Conservation (phyloP, 2,329 filamentous ascomycete genomes). For the Ophiobolus disseminans region DNA sequence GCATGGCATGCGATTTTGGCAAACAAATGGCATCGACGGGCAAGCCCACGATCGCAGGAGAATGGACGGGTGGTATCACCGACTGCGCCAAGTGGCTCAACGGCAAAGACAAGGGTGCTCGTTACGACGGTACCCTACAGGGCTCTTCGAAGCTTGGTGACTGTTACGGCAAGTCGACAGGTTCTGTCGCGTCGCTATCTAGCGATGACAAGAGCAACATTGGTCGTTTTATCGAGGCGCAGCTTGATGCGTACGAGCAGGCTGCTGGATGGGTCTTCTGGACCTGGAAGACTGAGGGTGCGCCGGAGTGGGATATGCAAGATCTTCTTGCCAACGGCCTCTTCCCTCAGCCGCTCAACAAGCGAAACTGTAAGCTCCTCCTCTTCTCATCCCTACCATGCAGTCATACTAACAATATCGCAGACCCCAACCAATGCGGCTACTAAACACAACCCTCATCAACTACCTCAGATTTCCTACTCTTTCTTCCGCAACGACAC, state of each 20-base stretch:
- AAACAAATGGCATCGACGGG: slow-evolving; percentile 54
- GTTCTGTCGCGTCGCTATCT: slow-evolving; percentile 52
- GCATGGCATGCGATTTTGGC: slow-evolving; percentile 54
- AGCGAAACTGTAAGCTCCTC: slow-evolving; percentile 47
- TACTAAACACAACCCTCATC: slow-evolving; percentile 20
- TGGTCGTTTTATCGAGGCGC: slow-evolving; percentile 55
- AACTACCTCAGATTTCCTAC: slow-evolving; percentile 3
- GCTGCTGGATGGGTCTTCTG: slow-evolving; percentile 59
- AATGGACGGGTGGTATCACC: slow-evolving; percentile 57
- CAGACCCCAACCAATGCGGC: slow-evolving; percentile 47
- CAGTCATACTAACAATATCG: slow-evolving; percentile 20
- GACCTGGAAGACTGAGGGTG: slow-evolving; percentile 59
- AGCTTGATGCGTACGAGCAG: slow-evolving; percentile 58
- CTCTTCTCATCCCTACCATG: not conserved
- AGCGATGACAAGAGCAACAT: slow-evolving; percentile 53
- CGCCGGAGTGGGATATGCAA: slow-evolving; percentile 59
- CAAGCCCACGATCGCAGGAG: slow-evolving; percentile 57
- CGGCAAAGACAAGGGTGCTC: slow-evolving; percentile 55
- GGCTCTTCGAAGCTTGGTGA: slow-evolving; percentile 50
- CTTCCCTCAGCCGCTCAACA: slow-evolving; percentile 56
- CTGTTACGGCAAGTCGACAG: slow-evolving; percentile 54
- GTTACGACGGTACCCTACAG: slow-evolving; percentile 53
- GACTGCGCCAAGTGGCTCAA: slow-evolving; percentile 59
- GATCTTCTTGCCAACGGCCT: slow-evolving; percentile 53
- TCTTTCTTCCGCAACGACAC: slow-evolving; percentile 11